phyloP scores from a whole-genome alignment of 352 stramenopile species.

The Blastocystis sp. region DNA sequence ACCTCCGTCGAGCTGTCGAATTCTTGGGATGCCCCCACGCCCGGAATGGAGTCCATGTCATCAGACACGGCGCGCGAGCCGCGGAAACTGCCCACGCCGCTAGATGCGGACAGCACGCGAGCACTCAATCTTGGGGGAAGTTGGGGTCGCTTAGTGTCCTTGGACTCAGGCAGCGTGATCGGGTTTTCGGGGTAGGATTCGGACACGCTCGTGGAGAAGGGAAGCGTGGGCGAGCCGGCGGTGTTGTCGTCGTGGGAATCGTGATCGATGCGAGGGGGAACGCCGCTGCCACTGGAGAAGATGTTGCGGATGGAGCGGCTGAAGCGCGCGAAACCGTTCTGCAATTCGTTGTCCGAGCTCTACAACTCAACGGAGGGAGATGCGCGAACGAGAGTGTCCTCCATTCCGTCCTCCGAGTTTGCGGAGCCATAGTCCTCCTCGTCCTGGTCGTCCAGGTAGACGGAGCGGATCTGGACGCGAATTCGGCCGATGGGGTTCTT shows the following conservation, averaged over 20 bases:
- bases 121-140: not conserved
- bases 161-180: not conserved
- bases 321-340: slow-evolving; percentile 31
- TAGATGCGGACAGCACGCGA: not conserved
- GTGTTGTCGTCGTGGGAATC: not conserved
- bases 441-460: slow-evolving; percentile 62
- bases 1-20: not conserved
- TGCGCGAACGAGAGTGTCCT: not conserved
- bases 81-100: not conserved
- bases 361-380: not conserved
- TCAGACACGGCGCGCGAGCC: not conserved
- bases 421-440: slow-evolving; percentile 5
- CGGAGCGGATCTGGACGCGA: slow-evolving; percentile 48
- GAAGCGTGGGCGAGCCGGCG: not conserved
- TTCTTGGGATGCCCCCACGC: not conserved
- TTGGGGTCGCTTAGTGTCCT: not conserved
- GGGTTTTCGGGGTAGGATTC: not conserved
- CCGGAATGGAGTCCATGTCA: not conserved
- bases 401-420: slow-evolving; percentile 26
- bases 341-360: slow-evolving; percentile 48
- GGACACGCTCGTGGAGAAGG: not conserved
- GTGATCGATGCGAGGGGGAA: not conserved
- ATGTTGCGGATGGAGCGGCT: slow-evolving; percentile 54
- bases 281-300: slow-evolving; percentile 12
- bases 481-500: slow-evolving; percentile 57